Base-by-base conservation (phyloP, 371 early-diverging fungal species). In the Mycotypha africana region DNA sequence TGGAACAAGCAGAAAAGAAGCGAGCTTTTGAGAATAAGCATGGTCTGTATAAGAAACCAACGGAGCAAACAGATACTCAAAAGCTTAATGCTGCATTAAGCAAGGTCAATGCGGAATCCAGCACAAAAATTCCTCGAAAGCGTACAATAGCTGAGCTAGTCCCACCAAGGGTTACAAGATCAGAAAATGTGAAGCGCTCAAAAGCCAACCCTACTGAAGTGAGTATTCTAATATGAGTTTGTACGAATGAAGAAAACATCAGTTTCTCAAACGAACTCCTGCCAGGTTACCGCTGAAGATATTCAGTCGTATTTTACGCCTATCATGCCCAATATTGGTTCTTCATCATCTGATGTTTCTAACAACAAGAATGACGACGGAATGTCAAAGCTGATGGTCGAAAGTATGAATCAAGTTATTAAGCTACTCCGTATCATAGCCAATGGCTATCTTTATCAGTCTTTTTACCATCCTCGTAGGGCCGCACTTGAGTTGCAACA, bases 1-100 rank as follows among this genome's bases (percentile, higher is more conserved):
- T 68, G 15, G 36, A 46, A 21, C 35, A 56, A 35, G 49, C 50
- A 52, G 56, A 50, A 30, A 52, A 31, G 9, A 53, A 51, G 11
- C 64, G 66, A 25, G 60, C 55, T 8, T 65, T 55, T 35, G 58
- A 51, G 46, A 72, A 61, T 30, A 68, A 68, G 24, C 66, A 72
- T 47, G 73, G 73, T 1, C 47, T 72, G 30, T 64, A 66, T 36
- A 62, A 66, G 24, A 63, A 59, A 22, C 64, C 66, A 11, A 57
- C 68, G 3, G 48, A 41, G 2, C 52, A 58, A 17, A 45, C 47
- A 38, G 11, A 28, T 8, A 51, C 54, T 33, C 53, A 51, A 16
- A 47, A 58, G 10, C 17, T 60, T 7, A 42, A 52, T 10, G 58
- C 56, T 10, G 47, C 59, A 4, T 17, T 52, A 19, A n/a, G 33